Base-by-base conservation (phyloP, 129 eudicot genomes). In the Chrysanthemum lavandulifolium region DNA sequence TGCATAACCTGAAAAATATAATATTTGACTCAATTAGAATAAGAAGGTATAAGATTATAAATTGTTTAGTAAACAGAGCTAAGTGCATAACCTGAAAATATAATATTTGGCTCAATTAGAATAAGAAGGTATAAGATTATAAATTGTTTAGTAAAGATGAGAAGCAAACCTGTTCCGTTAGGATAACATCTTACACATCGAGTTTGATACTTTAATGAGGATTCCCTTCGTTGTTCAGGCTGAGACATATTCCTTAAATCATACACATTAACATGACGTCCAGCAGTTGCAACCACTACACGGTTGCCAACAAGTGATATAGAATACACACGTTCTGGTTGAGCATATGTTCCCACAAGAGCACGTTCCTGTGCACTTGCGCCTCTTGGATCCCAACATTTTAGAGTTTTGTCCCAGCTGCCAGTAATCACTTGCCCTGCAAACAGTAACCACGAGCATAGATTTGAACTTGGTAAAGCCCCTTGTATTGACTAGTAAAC, bases 301-400 rank as follows among this genome's bases (percentile, higher is more conserved):
- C 94, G 90, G 23, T 92, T 82, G 45, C 94, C 96, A 79, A 88
- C 89, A 53, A 89, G 84, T 49, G 97, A 92, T 72, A 92, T 68
- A 48, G 97, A 92, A 76, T 92, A 92, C 23, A 92, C 96, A 57
- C 96, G 93, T 68, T 92, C 97, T 29, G 96, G 91, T 80, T 92
- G 97, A 49, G 78, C 36, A 56, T 92, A 92, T 15, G 96, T 92
- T 51, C 97, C 97, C 45, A 86, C 93, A 74, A 88, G 96, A 61
- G 93, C 78, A 19, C 86, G 93, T 52, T 92, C 97, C 78, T 86
- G 96, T 71, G 93, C 91, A 71, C 93, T 85, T 43, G 91, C 93
- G 69, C 96, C 96, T 78, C 97, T 85, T 27, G 97, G 97, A 80
- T 92, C 97, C 97, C 97, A 92, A 71, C 97, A 88, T 75, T 92